Base-by-base conservation (phyloP, 2,329 filamentous ascomycete genomes). In the Elsinoe necatrix region DNA sequence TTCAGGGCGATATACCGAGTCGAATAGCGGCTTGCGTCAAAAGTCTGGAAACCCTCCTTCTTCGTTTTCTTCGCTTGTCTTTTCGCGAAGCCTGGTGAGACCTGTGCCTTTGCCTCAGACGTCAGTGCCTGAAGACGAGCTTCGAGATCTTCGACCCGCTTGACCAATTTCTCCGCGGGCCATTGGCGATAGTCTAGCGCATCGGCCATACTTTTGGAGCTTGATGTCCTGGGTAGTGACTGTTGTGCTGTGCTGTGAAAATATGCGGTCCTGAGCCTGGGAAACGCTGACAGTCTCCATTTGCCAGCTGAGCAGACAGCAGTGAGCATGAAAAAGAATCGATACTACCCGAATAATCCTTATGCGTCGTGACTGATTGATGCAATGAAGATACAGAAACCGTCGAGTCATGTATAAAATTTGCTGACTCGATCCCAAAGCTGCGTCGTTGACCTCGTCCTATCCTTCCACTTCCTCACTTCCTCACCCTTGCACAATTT, bases 1-100 rank as follows among this genome's bases (percentile, higher is more conserved):
- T 96, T 97, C 58, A 98, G 76, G 6, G 92, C 93, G 61, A 98
- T 87, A 59, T 86, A 83, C 47, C 93, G 83, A 1, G 89, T 95
- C 34, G 82, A 80, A 70, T 96, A 95, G 67, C 83, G 86, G 12
- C 83, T 83, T 0, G 88, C 83, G 68, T 97, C 89, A 66, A 95
- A 85, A 73, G 77, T 68, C 58, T 67, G 59, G 20, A 67, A 63
- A n/a, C 72, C 69, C 54, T 68, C 55, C 16, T 57, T 57, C 56
- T 63, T 64, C 51, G 41, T 54, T 45, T 25, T 42, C 50, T 58
- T 58, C 16, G 41, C 50, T 14, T 45, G 51, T 14, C 42, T 60
- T 59, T 11, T 31, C 2, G 61, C 56, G 16, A 58, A 56, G n/a
- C 62, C 29, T 34, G 59, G 51, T n/a, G 55, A 43, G 20, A 43